Conservation (phyloP, 306 rosid species). For the Styphnolobium japonicum region DNA sequence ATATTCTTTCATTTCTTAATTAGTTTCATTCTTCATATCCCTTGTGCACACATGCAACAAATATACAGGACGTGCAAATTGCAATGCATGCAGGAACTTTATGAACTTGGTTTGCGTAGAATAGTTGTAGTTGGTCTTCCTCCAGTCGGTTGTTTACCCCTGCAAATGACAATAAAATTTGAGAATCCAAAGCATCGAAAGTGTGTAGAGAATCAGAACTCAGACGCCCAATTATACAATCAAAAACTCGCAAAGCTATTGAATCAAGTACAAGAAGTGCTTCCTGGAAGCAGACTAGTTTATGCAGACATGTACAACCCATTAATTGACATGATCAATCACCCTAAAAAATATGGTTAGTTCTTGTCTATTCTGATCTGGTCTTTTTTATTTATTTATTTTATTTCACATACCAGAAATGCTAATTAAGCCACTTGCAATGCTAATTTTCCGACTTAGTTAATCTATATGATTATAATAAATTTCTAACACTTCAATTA, state of each 20-base stretch:
- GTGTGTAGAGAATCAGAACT: slow-evolving; percentile 35
- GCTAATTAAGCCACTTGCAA: too few species aligned
- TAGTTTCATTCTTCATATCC: neutral
- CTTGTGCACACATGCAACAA: too few species aligned
- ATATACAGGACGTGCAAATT: too few species aligned
- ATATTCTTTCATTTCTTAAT: neutral
- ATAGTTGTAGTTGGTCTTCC: slow-evolving; percentile 38
- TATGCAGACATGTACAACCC: slow-evolving; percentile 30
- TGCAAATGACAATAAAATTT: slow-evolving; percentile 32
- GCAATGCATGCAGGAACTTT: slow-evolving; percentile 31
- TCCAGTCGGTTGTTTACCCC: slow-evolving; percentile 55
- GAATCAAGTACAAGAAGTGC: slow-evolving; percentile 13
- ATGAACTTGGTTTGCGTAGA: slow-evolving; percentile 43
- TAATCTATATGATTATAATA: too few species aligned
- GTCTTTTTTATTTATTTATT: too few species aligned
- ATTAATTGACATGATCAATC: slow-evolving; percentile 27
- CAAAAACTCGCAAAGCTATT: slow-evolving; percentile 29
- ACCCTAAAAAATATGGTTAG: slow-evolving; percentile 32
- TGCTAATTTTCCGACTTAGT: too few species aligned
- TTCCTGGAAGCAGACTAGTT: slow-evolving; percentile 35
- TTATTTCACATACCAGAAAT: too few species aligned
- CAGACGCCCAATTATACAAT: slow-evolving; percentile 38
- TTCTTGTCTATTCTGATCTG: neutral
- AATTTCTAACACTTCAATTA: too few species aligned
- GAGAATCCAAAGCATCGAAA: neutral